A percentile compares a stretch with the other conserved stretches of the same genome.
Conservation (phyloP, 148 eudicot species). For the Nepenthes mirabilis region DNA sequence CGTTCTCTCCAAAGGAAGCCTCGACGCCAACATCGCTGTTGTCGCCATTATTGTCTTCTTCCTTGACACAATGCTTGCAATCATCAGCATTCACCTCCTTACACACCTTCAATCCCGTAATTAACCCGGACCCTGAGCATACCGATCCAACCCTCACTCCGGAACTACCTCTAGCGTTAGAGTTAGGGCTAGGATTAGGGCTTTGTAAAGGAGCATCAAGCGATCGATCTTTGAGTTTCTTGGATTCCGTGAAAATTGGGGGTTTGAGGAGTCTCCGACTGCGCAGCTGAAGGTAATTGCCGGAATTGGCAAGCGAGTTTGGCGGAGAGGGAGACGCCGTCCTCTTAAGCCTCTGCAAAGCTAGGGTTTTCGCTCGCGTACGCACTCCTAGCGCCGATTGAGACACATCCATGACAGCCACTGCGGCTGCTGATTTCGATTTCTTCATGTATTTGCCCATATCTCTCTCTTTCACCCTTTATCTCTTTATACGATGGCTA, state of each 20-base stretch:
- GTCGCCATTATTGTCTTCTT: background rate
- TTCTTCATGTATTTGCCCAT: slow-evolving; percentile 37
- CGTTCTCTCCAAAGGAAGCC: slow-evolving; percentile 21
- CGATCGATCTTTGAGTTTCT: background rate
- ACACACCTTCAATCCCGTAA: too few species aligned
- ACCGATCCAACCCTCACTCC: too few species aligned
- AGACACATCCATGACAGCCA: slow-evolving; percentile 14
- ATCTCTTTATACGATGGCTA: too few species aligned
- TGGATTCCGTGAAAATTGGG: background rate
- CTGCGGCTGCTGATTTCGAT: slow-evolving; percentile 8
- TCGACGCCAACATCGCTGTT: slow-evolving; percentile 6
- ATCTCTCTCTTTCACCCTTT: too few species aligned
- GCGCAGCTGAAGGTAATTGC: slow-evolving; percentile 26
- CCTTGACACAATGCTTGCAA: background rate
- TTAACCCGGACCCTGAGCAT: too few species aligned
- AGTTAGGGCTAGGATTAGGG: background rate
- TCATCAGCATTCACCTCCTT: background rate
- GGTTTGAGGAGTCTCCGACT: slow-evolving; percentile 21
- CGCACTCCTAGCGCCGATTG: slow-evolving; percentile 22
- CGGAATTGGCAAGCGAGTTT: background rate
- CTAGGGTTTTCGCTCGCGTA: slow-evolving; percentile 36
- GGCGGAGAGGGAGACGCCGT: background rate
- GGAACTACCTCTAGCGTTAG: background rate
- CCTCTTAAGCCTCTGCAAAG: slow-evolving; percentile 9
- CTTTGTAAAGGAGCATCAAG: background rate